Base-by-base conservation (phyloP, 768 basidiomycete genomes). In the Cubamyces lactineus region DNA sequence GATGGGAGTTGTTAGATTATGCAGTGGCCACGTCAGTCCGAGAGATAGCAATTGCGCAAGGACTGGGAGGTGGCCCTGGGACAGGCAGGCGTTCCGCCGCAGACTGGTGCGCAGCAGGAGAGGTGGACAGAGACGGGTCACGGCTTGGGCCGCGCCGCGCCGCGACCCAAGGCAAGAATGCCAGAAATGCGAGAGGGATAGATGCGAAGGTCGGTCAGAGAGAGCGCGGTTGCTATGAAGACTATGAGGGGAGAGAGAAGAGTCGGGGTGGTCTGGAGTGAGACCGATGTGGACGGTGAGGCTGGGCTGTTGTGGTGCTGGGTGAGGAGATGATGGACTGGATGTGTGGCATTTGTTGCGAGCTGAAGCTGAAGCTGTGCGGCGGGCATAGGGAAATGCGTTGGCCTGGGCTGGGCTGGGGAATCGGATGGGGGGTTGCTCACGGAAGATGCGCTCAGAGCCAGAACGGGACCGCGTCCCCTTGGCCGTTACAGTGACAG, bases 161-260 rank as follows among this genome's bases (percentile, higher is more conserved):
- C 61, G 61, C 49, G 54, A 34, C 54, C 61, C 45, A 46, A 16
- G 19, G 34, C 21, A 12, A 39, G 19, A 21, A 38, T 53, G 39
- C 34, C 34, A 34, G 11, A 12, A 23, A 21, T 53, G 51, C 38
- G 45, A 46, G 19, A 41, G 45, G 11, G 46, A n/a, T 39, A 45
- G 49, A 39, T 53, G 62, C 57, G 62, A 62, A 30, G 39, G 26
- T 57, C 61, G 61, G 61, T 9, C 9, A 34, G n/a, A 30, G 46
- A 38, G 28, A 7, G 56, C 26, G 21, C 15, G 51, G 54, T 62
- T 57, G 55, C 50, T 43, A 57, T 50, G 61, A 34, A 34, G 34
- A 34, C 34, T 34, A 52, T 50, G 50, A 46, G 3, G 47, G 39
- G 21, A 17, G 46, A 11, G 23, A 26, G 45, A 47, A 34, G 42